Percentiles rank a stretch among this genome's conserved stretches.
Evolutionary conservation across 768 basidiomycete species (phyloP).

Genomic region (Mycena belliarum): DNA sequence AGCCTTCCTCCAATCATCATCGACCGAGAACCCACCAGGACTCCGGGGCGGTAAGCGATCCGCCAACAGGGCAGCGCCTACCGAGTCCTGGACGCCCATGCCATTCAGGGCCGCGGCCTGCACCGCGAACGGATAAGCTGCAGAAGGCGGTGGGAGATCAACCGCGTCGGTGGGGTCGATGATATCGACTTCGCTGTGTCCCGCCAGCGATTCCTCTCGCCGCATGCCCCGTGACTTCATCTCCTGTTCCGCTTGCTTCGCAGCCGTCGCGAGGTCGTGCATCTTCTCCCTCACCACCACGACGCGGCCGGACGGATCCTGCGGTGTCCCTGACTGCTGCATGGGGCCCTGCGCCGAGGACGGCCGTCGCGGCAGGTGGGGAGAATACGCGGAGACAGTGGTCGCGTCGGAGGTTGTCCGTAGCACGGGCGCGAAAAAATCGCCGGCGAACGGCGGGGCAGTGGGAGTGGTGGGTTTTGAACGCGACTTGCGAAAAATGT

Average conservation of each 20-base stretch:
- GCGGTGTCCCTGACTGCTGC: constrained; percentile 31
- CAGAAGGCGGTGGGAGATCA: constrained; percentile 71
- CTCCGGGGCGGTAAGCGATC: constrained; percentile 70
- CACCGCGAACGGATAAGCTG: constrained; percentile 70
- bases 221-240: constrained; percentile 56
- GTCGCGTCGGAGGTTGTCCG: constrained; percentile 70
- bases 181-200: constrained; percentile 48
- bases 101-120: constrained; percentile 76
- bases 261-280: constrained; percentile 67
- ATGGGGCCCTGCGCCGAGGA: constrained; percentile 39
- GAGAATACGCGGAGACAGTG: constrained; percentile 43
- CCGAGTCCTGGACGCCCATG: constrained; percentile 71
- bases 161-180: constrained; percentile 86
- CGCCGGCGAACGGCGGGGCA: constrained; percentile 33
- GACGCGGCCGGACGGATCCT: constrained; percentile 56
- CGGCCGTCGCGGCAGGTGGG: constrained; percentile 36
- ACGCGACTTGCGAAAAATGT: constrained; percentile 66
- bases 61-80: constrained; percentile 75
- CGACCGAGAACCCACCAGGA: constrained; percentile 59
- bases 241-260: constrained; percentile 75
- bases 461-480: constrained; percentile 57
- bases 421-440: constrained; percentile 47
- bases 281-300: constrained; percentile 85
- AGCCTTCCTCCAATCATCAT: constrained; percentile 75
- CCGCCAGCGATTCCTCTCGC: constrained; percentile 37